phyloP scores from a whole-genome alignment of 2,329 filamentous ascomycete species.

The Pyrenophora seminiperda region DNA sequence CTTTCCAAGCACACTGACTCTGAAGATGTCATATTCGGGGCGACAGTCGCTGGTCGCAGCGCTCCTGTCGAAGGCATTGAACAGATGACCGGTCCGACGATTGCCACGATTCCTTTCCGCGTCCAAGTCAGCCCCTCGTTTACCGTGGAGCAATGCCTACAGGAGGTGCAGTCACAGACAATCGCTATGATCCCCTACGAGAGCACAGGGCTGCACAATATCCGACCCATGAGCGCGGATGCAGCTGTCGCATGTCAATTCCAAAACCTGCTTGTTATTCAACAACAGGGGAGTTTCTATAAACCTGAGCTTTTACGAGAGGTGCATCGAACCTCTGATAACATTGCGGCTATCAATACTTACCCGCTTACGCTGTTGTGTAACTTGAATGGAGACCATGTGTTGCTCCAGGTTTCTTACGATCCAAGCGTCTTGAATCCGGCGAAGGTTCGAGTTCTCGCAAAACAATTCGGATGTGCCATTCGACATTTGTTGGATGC shows the following conservation, averaged over 20 bases:
- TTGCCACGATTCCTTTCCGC: conserved; percentile 46
- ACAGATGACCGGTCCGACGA: conserved; percentile 49
- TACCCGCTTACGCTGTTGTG: neutral
- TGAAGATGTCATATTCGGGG: conserved; percentile 49
- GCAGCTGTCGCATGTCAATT: conserved; percentile 45
- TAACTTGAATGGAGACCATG: too few relatives aligned
- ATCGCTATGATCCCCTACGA: conserved; percentile 34
- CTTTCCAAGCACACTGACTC: conserved; percentile 27
- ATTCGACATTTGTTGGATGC: neutral
- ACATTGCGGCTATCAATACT: neutral
- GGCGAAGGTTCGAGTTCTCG: too few relatives aligned
- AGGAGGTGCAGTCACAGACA: conserved; percentile 18
- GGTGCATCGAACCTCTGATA: neutral
- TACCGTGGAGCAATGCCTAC: conserved; percentile 19
- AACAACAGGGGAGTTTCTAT: too few relatives aligned
- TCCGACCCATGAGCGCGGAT: conserved; percentile 1
- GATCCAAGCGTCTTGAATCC: too few relatives aligned
- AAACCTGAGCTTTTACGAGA: neutral
- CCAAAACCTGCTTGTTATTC: conserved; percentile 59
- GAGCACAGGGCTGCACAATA: conserved; percentile 40
- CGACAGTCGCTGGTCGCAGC: conserved; percentile 45
- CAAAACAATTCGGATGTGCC: too few relatives aligned
- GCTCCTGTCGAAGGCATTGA: conserved; percentile 45
- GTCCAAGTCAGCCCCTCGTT: conserved; percentile 17
- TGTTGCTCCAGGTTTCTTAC: too few relatives aligned